These are phyloP conservation scores for Penicillium sp. DNA, from an alignment of 2,329 filamentous ascomycete species.

Conservation along the genomic window DNA sequence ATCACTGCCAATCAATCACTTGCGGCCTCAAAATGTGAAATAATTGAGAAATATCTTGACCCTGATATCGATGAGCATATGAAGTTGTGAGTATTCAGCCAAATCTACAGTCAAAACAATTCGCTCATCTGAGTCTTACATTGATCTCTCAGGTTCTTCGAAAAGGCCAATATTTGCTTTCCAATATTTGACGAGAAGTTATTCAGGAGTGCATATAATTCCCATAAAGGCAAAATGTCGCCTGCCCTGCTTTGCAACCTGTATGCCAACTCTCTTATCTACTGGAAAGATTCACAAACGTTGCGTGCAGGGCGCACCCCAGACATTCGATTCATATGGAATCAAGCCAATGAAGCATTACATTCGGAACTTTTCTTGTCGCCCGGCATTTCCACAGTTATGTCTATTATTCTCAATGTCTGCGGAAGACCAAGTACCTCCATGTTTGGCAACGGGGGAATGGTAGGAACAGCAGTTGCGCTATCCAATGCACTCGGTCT, in stretches of 20 bases:
- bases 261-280: constrained; percentile 53
- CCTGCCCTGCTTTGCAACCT: constrained; percentile 54
- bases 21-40: constrained; percentile 22
- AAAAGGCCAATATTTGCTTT: constrained; percentile 53
- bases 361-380: constrained; percentile 56
- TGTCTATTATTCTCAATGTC: constrained; percentile 55
- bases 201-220: constrained; percentile 41
- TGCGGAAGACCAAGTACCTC: constrained; percentile 57
- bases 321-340: constrained; percentile 59
- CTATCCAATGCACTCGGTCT: constrained; percentile 57
- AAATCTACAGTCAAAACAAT: no score
- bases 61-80: neutral
- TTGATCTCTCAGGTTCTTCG: constrained; percentile 46
- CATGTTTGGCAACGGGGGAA: constrained; percentile 55
- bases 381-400: constrained; percentile 55
- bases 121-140: neutral
- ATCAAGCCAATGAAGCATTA: constrained; percentile 55
- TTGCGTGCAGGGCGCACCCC: constrained; percentile 43
- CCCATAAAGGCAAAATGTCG: constrained; percentile 49
- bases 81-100: neutral
- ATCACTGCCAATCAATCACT: constrained; percentile 2
- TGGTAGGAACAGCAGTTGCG: constrained; percentile 53
- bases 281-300: constrained; percentile 48
- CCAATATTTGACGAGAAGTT: constrained; percentile 55
- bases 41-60: constrained; percentile 53